phyloP scores from a whole-genome alignment of 192 early-diverging fungal species.

The Coemansia sp. region DNA sequence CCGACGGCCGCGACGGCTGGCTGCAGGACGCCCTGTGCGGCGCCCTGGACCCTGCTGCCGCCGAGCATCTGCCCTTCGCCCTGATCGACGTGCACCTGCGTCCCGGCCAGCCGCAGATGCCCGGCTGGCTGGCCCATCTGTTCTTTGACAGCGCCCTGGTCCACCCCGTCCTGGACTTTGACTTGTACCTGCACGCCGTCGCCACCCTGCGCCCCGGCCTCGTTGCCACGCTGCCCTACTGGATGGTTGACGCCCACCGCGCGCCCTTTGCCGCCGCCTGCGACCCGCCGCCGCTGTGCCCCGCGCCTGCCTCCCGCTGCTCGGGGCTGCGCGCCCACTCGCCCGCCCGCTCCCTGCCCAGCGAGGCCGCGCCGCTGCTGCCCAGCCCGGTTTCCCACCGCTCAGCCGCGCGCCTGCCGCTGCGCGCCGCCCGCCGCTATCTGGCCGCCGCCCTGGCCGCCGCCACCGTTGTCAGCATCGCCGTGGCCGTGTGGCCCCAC shows the following conservation, averaged over 20 bases:
- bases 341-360: background rate
- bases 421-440: background rate
- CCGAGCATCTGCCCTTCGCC: constrained; percentile 13
- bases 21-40: constrained; percentile 6
- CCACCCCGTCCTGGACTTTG: constrained; percentile 45
- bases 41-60: background rate
- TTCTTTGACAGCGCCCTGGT: constrained; percentile 38
- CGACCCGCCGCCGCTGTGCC: background rate
- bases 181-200: constrained; percentile 37
- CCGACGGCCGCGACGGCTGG: constrained; percentile 4
- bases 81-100: constrained; percentile 31
- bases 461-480: constrained; percentile 16
- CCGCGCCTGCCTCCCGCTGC: background rate
- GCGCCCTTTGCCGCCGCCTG: constrained; percentile 5
- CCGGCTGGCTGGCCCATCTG: constrained; percentile 33
- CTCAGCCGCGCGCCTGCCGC: background rate
- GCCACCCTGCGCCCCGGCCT: constrained; percentile 9
- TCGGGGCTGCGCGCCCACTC: background rate
- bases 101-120: constrained; percentile 10
- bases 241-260: constrained; percentile 36
- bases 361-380: constrained; percentile 16
- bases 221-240: constrained; percentile 28
- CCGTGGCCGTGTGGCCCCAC: constrained; percentile 26
- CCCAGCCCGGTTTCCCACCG: background rate
- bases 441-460: constrained; percentile 6